Evolutionary conservation across 2,329 filamentous ascomycete species (phyloP).

Genomic region (Fusarium illudens): DNA sequence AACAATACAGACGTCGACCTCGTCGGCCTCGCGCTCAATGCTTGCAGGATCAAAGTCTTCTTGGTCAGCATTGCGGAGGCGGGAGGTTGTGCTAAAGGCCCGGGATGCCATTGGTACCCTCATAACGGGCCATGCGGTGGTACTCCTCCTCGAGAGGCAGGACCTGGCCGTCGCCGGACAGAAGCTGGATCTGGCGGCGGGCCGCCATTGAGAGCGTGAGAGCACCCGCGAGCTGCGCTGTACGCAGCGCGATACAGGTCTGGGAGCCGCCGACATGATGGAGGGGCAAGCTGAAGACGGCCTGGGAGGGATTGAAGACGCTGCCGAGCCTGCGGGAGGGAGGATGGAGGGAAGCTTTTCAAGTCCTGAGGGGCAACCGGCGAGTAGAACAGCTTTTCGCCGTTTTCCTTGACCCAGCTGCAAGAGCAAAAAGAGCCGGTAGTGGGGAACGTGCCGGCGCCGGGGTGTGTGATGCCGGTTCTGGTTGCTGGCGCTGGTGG

Average conservation of each 20-base stretch:
- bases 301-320: constrained; percentile 7
- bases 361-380: constrained; percentile 21
- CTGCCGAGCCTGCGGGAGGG: constrained; percentile 39
- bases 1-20: constrained; percentile 97
- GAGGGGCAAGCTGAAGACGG: not conserved
- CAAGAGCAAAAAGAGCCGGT: constrained; percentile 17
- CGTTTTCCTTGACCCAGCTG: constrained; percentile 17
- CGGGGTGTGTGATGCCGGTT: constrained; percentile 16
- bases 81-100: constrained; percentile 49
- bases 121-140: constrained; percentile 29
- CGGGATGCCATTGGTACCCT: constrained; percentile 40
- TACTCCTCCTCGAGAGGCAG: constrained; percentile 18
- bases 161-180: constrained; percentile 31
- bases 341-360: constrained; percentile 1
- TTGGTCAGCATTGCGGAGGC: constrained; percentile 46
- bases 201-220: constrained; percentile 42
- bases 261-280: constrained; percentile 47
- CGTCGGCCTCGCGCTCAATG: constrained; percentile 87
- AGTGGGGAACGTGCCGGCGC: constrained; percentile 20
- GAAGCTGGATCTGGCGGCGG: constrained; percentile 36
- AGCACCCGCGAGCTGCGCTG: constrained; percentile 49
- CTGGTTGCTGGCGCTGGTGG: not conserved
- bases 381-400: constrained; percentile 33
- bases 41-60: constrained; percentile 71
- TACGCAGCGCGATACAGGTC: constrained; percentile 52